Evolutionary conservation across 169 alveolate genomes (phyloP), one percentile per base, ranked within the genome.

Genomic region (Blepharisma undulans): DNA sequence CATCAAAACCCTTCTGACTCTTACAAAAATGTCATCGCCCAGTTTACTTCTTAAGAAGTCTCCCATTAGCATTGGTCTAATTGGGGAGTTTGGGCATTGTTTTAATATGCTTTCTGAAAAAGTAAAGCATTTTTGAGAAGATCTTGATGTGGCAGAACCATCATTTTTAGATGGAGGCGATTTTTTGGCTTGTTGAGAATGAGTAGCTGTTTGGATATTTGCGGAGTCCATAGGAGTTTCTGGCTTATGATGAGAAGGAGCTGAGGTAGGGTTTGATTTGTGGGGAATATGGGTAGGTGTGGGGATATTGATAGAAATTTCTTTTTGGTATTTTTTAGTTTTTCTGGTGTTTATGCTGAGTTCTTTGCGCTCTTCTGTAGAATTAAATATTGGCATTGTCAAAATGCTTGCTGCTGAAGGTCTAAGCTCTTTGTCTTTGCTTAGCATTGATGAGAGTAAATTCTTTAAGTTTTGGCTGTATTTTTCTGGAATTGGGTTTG

Each of bases 291-390:
- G 27, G 30, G 91, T 86, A 21, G 81, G 91, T 1, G 91, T 86
- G 5, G 91, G 91, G 16, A 86, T 86, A 22, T 86, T 86, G 22
- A 86, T 86, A 1, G 60, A 71, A 72, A 86, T 86, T 33, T 86
- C 91, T 30, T 33, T 61, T 86, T 86, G 59, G 34, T 86, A 86
- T 22, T 60, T 86, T 27, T 72, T 61, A 19, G n/a, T 25, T 6
- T 86, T 22, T 25, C 84, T 21, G 1, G 89, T 22, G 22, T 60
- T 84, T 74, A 22, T 5, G 80, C 33, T 74, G 29, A 74, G 36
- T 18, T 74, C 80, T 74, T 74, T 74, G 7, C 80, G 80, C 87
- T 79, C 61, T 79, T 22, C 34, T 79, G 87, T 21, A 79, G 87
- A 32, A 27, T 21, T 21, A 33, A 21, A 27, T 74, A 29, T 74